Base-by-base conservation (phyloP, 768 basidiomycete genomes). In the Mycena vitilis region DNA sequence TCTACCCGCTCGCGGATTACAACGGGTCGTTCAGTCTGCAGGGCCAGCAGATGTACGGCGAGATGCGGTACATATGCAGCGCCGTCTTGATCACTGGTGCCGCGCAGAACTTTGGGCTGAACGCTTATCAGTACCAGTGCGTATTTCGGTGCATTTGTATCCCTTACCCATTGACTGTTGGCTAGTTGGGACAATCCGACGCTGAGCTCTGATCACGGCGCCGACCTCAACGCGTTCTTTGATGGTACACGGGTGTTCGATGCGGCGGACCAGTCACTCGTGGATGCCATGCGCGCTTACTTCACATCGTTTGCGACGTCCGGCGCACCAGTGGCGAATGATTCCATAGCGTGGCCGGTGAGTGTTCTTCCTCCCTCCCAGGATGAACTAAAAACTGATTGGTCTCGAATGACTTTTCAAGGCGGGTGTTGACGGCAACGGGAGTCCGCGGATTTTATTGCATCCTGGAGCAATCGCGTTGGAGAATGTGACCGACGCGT, bases 21-120 rank as follows among this genome's bases (percentile, higher is more conserved):
- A 72, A 74, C 36, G 74, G 70, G 20, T 81, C 79, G 7, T 77
- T 82, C 44, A 80, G 80, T 64, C 75, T 80, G 16, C 82, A 83
- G 70, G 82, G 79, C 10, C 81, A 82, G 60, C 81, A 82, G 71
- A 83, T 84, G 82, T 84, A 84, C 66, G 83, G 83, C 22, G 83
- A 84, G 65, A 76, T 77, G 60, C 73, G 83, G 48, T 84, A 83
- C 59, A 83, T 84, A 16, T 84, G 83, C 67, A 79, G 78, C n/a
- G 81, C 82, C n/a, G 74, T 71, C 11, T 65, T 83, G 73, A 79
- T 84, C 60, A 71, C 80, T 1, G 78, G 78, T 2, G 76, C 77
- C 54, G 76, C 68, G 20, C 56, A 47, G 38, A 42, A 59, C 15
- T 38, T 63, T 1, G 77, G 78, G 11, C 48, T 75, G 18, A 37